A percentile compares a stretch with the other conserved stretches of the same genome.
These are phyloP conservation scores for Magnusiomyces starmeri DNA, from an alignment of 1,139 yeast genomes.

Conservation along the genomic window DNA sequence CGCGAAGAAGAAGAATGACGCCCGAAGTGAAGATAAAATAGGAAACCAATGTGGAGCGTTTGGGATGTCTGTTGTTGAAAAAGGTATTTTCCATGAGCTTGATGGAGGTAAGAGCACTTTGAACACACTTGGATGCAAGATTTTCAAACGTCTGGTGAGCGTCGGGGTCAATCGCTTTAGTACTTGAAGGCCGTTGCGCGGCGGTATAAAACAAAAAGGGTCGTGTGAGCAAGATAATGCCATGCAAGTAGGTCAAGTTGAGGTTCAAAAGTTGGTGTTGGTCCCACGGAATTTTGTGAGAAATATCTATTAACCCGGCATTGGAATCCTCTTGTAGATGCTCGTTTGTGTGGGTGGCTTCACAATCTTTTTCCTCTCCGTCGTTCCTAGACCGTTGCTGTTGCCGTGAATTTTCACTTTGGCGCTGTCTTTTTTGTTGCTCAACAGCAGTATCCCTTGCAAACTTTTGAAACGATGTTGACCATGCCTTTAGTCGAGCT, in stretches of 20 bases:
- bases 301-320: constrained; percentile 13
- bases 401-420: too few relatives aligned
- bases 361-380: not conserved
- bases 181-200: constrained; percentile 11
- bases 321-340: not conserved
- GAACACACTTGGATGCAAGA: constrained; percentile 33
- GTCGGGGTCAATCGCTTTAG: constrained; percentile 10
- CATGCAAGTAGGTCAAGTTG: constrained; percentile 39
- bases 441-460: constrained; percentile 4
- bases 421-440: not conserved
- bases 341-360: not conserved
- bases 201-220: constrained; percentile 41
- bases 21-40: constrained; percentile 23
- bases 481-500: constrained; percentile 30
- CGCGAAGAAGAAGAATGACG: constrained; percentile 18
- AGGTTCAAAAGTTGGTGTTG: constrained; percentile 30
- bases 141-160: constrained; percentile 26
- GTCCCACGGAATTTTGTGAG: constrained; percentile 19
- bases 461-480: constrained; percentile 7
- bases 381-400: not conserved
- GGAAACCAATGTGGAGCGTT: constrained; percentile 30
- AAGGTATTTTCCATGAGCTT: constrained; percentile 32
- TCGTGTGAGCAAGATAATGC: constrained; percentile 40
- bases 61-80: constrained; percentile 31
- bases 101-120: constrained; percentile 36